Evolutionary conservation across 2,329 filamentous ascomycete species (phyloP), one percentile per base, ranked within the genome.

Genomic region (Ascochyta viciae-villosae): DNA sequence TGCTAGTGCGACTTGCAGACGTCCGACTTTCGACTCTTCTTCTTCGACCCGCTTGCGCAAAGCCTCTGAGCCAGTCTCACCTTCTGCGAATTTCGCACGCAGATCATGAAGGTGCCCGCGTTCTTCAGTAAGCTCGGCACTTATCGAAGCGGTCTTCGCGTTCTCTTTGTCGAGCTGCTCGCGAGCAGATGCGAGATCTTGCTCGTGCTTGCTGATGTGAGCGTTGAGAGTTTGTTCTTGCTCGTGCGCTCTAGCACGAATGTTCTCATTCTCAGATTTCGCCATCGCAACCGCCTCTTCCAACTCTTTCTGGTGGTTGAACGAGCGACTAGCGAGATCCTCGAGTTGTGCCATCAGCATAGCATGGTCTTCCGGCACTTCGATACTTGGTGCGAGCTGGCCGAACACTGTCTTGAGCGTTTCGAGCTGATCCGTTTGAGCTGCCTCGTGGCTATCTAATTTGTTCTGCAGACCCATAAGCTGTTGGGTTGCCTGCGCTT

Each of bases 41-140:
- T 91, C 89, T 38, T 88, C 86, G 3, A 96, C 82, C 50, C 87
- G 85, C 74, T 88, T 89, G 51, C 90, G 87, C 50, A 96, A 78
- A 26, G 86, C 87, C 74, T 93, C 91, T 0, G 91, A 92, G 5
- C 92, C 92, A 3, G 88, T 92, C 74, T 95, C 91, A 15, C 91
- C 92, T 61, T 93, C 89, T 1, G 89, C 86, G 69, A 96, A 88
- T 72, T 89, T 89, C 15, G 81, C 80, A 53, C 90, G 86, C 22
- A 96, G 78, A 26, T 84, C 80, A 54, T 83, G 84, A 22, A 96
- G 81, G 64, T 95, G 89, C 13, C 83, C 79, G 35, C 90, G 87
- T 57, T 89, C 86, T 52, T 90, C 86, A 2, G 83, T 80, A n/a
- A 88, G 76, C 63, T 87, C 84, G 12, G 78, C 69, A 15, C 76